Evolutionary conservation across 2,329 filamentous ascomycete species (phyloP).

Genomic region (Coleophoma eucalyptorum): DNA sequence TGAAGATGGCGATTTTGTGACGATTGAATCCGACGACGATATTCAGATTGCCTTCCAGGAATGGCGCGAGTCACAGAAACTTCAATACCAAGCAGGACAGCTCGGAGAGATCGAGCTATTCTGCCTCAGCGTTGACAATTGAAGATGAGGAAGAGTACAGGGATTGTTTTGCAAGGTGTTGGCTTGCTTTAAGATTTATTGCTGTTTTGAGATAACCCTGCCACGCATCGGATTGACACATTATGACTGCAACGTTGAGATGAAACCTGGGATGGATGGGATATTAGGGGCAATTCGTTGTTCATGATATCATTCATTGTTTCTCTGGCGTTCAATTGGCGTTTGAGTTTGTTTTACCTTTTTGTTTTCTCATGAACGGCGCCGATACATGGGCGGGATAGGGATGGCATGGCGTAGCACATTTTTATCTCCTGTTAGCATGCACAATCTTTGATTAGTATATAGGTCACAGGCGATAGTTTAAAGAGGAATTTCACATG

Average conservation of each 20-base stretch:
- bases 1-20: slow-evolving; percentile 88
- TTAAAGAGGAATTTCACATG: background rate
- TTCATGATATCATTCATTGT: slow-evolving; percentile 5
- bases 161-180: background rate
- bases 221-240: slow-evolving; percentile 12
- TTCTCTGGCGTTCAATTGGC: slow-evolving; percentile 17
- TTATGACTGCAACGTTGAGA: slow-evolving; percentile 26
- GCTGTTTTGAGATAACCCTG: slow-evolving; percentile 11
- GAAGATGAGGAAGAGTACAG: background rate
- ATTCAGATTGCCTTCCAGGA: slow-evolving; percentile 94
- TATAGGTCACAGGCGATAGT: background rate
- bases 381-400: slow-evolving; percentile 10
- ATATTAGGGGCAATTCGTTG: slow-evolving; percentile 12
- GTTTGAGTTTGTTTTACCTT: slow-evolving; percentile 2
- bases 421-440: slow-evolving; percentile 6
- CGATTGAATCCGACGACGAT: slow-evolving; percentile 92
- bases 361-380: slow-evolving; percentile 11
- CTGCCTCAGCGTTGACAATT: slow-evolving; percentile 51
- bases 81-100: slow-evolving; percentile 59
- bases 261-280: slow-evolving; percentile 16
- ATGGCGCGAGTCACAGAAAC: slow-evolving; percentile 75
- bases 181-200: slow-evolving; percentile 1
- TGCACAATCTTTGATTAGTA: slow-evolving; percentile 6
- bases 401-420: slow-evolving; percentile 6
- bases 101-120: slow-evolving; percentile 90